Evolutionary conservation across 176 grass and related monocot genomes (phyloP).

Genomic region (Raddia guianensis): DNA sequence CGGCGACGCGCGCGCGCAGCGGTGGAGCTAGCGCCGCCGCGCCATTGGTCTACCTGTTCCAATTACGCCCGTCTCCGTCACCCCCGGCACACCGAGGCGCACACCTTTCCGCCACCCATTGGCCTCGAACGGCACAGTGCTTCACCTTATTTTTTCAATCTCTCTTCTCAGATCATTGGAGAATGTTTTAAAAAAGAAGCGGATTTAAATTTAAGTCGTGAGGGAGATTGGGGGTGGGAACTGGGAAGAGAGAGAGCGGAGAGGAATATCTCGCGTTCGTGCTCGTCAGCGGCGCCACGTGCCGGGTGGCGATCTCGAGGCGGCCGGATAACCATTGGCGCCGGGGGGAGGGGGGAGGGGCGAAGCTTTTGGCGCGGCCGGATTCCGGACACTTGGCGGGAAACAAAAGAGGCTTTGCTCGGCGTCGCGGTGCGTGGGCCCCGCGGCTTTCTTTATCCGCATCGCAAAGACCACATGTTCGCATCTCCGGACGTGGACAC

Average conservation of each 20-base stretch:
- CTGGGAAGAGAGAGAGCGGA: too few relatives aligned
- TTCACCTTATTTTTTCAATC: neutral
- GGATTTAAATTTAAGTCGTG: too few relatives aligned
- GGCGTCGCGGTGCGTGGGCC: slow-evolving; percentile 22
- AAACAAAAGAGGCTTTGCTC: slow-evolving; percentile 43
- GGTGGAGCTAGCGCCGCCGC: neutral
- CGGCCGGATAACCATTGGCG: slow-evolving; percentile 41
- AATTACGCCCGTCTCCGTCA: slow-evolving; percentile 27
- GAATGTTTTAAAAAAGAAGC: too few relatives aligned
- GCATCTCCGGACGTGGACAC: slow-evolving; percentile 43
- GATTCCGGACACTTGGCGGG: slow-evolving; percentile 46
- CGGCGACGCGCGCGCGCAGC: slow-evolving; percentile 21
- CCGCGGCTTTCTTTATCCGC: slow-evolving; percentile 34
- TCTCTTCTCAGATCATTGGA: too few relatives aligned
- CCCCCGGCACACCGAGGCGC: neutral
- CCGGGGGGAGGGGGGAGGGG: neutral
- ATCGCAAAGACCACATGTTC: slow-evolving; percentile 43
- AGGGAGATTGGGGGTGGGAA: too few relatives aligned
- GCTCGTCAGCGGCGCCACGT: slow-evolving; percentile 28
- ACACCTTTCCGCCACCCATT: slow-evolving; percentile 46
- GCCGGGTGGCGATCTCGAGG: slow-evolving; percentile 34
- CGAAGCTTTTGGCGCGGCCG: neutral
- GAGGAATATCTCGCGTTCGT: slow-evolving; percentile 9
- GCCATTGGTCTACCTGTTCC: slow-evolving; percentile 40
- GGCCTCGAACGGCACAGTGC: slow-evolving; percentile 2